phyloP scores from a whole-genome alignment of 352 stramenopile species.

The Hyaloperonospora arabidopsidis region DNA sequence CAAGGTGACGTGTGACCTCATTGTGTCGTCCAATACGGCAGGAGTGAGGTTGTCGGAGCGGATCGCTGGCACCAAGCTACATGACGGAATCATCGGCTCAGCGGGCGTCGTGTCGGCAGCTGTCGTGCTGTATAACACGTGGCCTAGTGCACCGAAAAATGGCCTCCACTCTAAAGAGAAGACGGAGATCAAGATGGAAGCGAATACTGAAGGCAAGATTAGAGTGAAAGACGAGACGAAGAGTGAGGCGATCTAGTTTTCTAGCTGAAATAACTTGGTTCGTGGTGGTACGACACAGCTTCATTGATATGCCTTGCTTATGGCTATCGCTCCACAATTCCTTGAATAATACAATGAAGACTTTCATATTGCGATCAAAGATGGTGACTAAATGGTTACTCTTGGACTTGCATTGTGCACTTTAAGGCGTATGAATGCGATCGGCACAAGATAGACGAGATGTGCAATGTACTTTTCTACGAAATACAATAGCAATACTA shows the following conservation, averaged over 20 bases:
- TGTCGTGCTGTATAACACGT: conserved; percentile 81
- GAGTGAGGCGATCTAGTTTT: no score
- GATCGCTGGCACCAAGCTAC: conserved; percentile 68
- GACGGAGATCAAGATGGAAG: conserved; percentile 12
- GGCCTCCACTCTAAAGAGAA: conserved; percentile 14
- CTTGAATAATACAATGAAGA: conserved; percentile 9
- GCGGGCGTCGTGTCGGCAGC: conserved; percentile 75
- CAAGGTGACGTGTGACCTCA: conserved; percentile 79
- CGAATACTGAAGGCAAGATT: conserved; percentile 13
- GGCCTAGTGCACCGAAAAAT: conserved; percentile 44
- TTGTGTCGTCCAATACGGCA: conserved; percentile 82
- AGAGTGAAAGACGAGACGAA: conserved; percentile 15
- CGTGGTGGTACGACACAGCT: conserved; percentile 8
- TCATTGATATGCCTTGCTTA: conserved; percentile 3
- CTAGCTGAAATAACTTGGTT: background rate
- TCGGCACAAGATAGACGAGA: no score
- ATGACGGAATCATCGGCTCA: conserved; percentile 77
- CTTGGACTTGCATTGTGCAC: no score
- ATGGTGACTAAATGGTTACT: no score
- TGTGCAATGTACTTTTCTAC: no score
- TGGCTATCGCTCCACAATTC: background rate
- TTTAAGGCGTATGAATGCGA: background rate
- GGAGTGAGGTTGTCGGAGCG: conserved; percentile 69
- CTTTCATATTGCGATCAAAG: no score
- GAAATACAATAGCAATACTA: no score